Conservation (phyloP, 345 rosid genomes). For the Trapa bicornis region DNA sequence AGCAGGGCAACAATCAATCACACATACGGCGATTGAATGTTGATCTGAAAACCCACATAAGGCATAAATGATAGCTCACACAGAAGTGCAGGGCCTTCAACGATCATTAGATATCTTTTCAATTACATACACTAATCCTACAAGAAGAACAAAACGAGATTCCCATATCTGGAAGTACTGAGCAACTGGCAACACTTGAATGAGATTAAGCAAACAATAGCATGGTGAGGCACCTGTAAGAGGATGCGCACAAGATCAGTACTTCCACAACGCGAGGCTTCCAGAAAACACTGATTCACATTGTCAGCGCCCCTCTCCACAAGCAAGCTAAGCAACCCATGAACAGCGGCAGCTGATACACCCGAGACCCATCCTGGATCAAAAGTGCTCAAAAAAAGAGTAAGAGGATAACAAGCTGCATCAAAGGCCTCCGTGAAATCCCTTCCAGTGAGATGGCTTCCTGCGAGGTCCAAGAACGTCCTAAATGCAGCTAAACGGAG, state of each 20-base stretch:
- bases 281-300: constrained; percentile 89
- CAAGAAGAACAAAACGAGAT: background rate
- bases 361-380: constrained; percentile 96
- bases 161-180: background rate
- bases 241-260: constrained; percentile 93
- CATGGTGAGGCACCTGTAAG: constrained; percentile 48
- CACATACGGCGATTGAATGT: background rate
- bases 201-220: constrained; percentile 7
- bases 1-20: background rate
- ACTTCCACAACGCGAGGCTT: constrained; percentile 97
- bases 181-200: background rate
- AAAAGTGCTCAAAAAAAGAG: constrained; percentile 78
- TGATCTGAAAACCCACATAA: no score
- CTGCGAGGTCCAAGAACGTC: constrained; percentile 73
- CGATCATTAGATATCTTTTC: no score
- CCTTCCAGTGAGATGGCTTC: constrained; percentile 79
- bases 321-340: constrained; percentile 75
- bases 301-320: constrained; percentile 96
- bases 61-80: background rate
- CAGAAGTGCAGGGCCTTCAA: background rate
- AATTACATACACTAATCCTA: background rate
- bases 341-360: constrained; percentile 69
- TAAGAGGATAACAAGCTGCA: constrained; percentile 96
- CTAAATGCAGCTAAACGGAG: constrained; percentile 89
- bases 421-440: constrained; percentile 98